A percentile compares a stretch with the other conserved stretches of the same genome.
Evolutionary conservation across 352 stramenopile genomes (phyloP).

Genomic region (Phytophthora pisi): DNA sequence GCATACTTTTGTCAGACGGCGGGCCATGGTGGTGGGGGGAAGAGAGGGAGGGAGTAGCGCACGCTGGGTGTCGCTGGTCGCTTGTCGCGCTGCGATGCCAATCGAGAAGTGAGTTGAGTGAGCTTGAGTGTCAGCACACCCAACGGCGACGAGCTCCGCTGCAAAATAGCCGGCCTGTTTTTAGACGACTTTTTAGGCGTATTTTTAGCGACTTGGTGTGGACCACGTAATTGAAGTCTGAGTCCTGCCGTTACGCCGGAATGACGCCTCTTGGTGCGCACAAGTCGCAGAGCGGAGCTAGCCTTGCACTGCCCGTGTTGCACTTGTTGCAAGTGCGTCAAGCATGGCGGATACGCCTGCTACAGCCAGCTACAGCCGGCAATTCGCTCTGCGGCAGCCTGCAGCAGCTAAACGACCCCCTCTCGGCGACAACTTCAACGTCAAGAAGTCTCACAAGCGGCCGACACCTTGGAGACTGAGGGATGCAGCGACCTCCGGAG

Average conservation of each 20-base stretch:
- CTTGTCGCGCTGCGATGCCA: slow-evolving; percentile 20
- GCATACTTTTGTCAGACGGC: slow-evolving; percentile 81
- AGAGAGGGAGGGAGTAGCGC: neutral
- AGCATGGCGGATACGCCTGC: slow-evolving; percentile 7
- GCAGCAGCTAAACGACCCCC: slow-evolving; percentile 1
- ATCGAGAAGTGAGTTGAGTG: slow-evolving; percentile 36
- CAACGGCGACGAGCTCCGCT: neutral
- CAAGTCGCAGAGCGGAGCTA: slow-evolving; percentile 17
- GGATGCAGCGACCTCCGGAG: slow-evolving; percentile 10
- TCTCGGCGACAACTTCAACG: slow-evolving; percentile 16
- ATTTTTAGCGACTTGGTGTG: slow-evolving; percentile 28
- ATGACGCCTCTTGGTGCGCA: slow-evolving; percentile 29
- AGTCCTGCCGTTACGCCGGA: slow-evolving; percentile 15
- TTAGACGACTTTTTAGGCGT: slow-evolving; percentile 15
- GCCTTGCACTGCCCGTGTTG: neutral
- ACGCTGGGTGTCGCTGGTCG: neutral
- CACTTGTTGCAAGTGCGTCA: neutral
- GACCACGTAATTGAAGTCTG: slow-evolving; percentile 19
- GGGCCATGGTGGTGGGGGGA: slow-evolving; percentile 54
- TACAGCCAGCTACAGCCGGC: slow-evolving; percentile 25
- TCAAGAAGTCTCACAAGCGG: slow-evolving; percentile 20
- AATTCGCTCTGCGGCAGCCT: slow-evolving; percentile 34
- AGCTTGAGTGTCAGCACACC: neutral
- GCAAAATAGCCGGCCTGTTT: slow-evolving; percentile 13
- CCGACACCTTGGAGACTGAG: slow-evolving; percentile 15